Base-by-base conservation (phyloP, 768 basidiomycete genomes). In the Mycena latifolia region DNA sequence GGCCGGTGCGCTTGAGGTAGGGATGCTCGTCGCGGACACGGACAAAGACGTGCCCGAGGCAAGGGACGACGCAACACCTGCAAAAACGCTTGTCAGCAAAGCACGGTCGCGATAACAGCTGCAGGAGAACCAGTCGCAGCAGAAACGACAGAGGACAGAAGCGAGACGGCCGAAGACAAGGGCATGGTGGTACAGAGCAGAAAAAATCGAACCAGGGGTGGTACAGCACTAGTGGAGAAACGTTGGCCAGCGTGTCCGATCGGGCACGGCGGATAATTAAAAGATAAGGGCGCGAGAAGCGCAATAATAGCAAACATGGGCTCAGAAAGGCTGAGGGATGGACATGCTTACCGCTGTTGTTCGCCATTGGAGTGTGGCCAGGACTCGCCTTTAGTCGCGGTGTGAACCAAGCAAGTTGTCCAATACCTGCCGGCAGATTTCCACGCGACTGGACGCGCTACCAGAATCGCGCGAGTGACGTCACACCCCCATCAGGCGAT, bases 181-280 rank as follows among this genome's bases (percentile, higher is more conserved):
- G 63, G 14, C 51, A 61, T 61, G 58, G 65, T 33, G 29, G 43
- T 45, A 48, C 20, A 43, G 46, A 50, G 37, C 48, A 27, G n/a
- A 35, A 31, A 33, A 28, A 51, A 22, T 41, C 3, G 47, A 18
- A 43, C 27, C 27, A 27, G 43, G 18, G 48, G 29, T 14, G 35
- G 39, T 41, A 17, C 12, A n/a, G n/a, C n/a, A n/a, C n/a, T n/a
- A 24, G 35, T 25, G 27, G 28, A 51, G 28, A 50, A 56, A 63
- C 28, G 47, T 33, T 57, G 22, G 35, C 24, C 50, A 47, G 45
- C 28, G 3, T 12, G 27, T 27, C 48, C 62, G 33, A 35, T 35
- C 33, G 33, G 33, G 33, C 8, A 35, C 33, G n/a, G n/a, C n/a
- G n/a, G n/a, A n/a, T n/a, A n/a, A n/a, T n/a, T n/a, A n/a, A n/a